Evolutionary conservation across 192 early-diverging fungal genomes (phyloP), one percentile per base, ranked within the genome.

Genomic region (Gamsiella multidivaricata): DNA sequence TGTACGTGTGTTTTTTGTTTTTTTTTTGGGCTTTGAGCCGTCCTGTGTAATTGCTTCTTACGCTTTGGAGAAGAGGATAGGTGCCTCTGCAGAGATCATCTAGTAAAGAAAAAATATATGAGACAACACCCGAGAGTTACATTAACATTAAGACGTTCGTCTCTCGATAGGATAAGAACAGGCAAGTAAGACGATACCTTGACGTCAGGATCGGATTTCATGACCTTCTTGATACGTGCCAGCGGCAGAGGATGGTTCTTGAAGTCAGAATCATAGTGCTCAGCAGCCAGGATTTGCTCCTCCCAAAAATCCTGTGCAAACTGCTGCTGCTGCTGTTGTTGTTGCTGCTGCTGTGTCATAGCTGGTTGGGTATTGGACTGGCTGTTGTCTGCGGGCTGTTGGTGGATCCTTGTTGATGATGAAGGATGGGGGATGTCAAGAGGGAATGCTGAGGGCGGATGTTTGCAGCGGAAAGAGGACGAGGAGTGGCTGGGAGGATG

Each of bases 161-260:
- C n/a, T n/a, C n/a, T 41, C 39, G 14, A 41, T 41, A 41, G 39
- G 14, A 7, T 41, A 7, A 14, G 39, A 41, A 17, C 12, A 22
- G 47, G 12, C 15, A 2, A 20, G 22, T 11, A 6, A 3, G 18
- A 23, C 8, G 15, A 70, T 82, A 92, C 91, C 87, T 96, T 96
- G 34, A 95, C 96, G 68, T 98, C 95, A 60, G 94, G 94, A 78
- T 98, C 97, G 12, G 92, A 90, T 85, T 98, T 98, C 97, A 98
- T 98, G 46, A 98, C 95, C 78, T 97, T 97, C 81, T 98, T 98
- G 79, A 98, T 97, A 57, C 97, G 81, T 20, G 97, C 97, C 54
- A 98, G 80, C 34, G 97, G 97, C 69, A 98, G 70, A 54, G 91
- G 87, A 79, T 98, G 96, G 63, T 90, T 89, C 82, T 96, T 96